These are phyloP conservation scores for Silene conica DNA, from an alignment of 148 eudicot genomes.

Conservation along the genomic window DNA sequence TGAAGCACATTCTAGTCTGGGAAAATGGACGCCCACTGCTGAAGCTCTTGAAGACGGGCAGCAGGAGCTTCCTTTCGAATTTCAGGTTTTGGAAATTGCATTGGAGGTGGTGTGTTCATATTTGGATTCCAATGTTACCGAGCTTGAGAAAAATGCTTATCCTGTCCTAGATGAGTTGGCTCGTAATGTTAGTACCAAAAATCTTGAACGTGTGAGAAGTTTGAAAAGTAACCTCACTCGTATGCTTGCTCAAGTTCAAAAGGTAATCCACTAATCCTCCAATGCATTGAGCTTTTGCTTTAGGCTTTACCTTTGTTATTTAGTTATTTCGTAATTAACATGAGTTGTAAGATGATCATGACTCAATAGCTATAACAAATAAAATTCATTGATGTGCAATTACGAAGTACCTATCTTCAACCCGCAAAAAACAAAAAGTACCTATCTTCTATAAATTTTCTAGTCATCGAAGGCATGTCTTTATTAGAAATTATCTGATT, in stretches of 20 bases:
- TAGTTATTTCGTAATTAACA: too few relatives aligned
- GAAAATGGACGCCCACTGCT: constrained; percentile 49
- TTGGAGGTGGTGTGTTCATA: constrained; percentile 80
- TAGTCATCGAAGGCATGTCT: too few relatives aligned
- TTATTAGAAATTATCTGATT: too few relatives aligned
- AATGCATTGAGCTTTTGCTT: not conserved
- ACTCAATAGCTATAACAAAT: too few relatives aligned
- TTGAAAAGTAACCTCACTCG: constrained; percentile 92
- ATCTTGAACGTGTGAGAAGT: constrained; percentile 92
- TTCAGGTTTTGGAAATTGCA: constrained; percentile 89
- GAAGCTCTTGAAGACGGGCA: constrained; percentile 59
- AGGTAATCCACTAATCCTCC: constrained; percentile 43
- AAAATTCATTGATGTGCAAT: too few relatives aligned
- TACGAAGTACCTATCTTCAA: too few relatives aligned
- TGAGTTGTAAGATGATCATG: too few relatives aligned
- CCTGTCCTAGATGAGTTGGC: constrained; percentile 93
- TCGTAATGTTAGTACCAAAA: constrained; percentile 82
- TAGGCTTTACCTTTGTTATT: not conserved
- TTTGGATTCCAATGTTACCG: constrained; percentile 78
- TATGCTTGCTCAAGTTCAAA: constrained; percentile 93
- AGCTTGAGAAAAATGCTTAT: constrained; percentile 88
- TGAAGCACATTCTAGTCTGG: constrained; percentile 35
- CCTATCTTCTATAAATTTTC: too few relatives aligned
- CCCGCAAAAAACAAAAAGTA: too few relatives aligned
- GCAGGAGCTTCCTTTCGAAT: constrained; percentile 87